Conservation (phyloP, 345 rosid species). For the Durio zibethinus region DNA sequence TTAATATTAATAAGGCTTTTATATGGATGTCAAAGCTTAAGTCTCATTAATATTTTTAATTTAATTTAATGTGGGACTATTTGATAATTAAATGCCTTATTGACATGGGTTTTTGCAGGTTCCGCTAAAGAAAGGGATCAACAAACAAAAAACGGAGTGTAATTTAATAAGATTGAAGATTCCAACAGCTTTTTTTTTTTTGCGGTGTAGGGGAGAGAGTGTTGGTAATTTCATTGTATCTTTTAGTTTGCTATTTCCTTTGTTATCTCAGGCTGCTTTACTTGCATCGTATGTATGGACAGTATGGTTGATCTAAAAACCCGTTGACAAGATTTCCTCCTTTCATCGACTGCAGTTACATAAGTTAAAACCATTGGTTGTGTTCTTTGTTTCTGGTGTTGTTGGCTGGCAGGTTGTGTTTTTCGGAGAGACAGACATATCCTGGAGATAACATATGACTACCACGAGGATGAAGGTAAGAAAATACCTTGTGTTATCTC, state of each 20-base stretch:
- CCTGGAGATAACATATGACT: slow-evolving; percentile 58
- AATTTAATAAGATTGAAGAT: neutral
- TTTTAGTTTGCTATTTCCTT: neutral
- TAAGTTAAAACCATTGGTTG: neutral
- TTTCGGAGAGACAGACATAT: slow-evolving; percentile 50
- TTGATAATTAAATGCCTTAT: no score
- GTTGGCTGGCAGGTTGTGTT: slow-evolving; percentile 45
- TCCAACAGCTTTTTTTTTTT: neutral
- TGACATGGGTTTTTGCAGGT: no score
- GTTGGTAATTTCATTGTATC: neutral
- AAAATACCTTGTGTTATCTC: slow-evolving; percentile 48
- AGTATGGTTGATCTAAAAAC: neutral
- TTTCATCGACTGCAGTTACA: neutral
- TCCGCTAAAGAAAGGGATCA: no score
- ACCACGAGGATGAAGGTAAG: slow-evolving; percentile 57
- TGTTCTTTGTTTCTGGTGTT: no score
- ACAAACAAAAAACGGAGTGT: neutral
- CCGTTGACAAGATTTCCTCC: no score
- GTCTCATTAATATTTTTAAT: no score
- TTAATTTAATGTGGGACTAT: no score
- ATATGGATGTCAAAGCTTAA: no score
- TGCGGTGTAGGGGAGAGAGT: no score
- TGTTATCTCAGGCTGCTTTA: neutral
- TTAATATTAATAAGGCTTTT: no score
- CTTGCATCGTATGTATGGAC: neutral